phyloP scores from a whole-genome alignment of 805 yeast genomes.

The Vanderwaltozyma tropicalis region DNA sequence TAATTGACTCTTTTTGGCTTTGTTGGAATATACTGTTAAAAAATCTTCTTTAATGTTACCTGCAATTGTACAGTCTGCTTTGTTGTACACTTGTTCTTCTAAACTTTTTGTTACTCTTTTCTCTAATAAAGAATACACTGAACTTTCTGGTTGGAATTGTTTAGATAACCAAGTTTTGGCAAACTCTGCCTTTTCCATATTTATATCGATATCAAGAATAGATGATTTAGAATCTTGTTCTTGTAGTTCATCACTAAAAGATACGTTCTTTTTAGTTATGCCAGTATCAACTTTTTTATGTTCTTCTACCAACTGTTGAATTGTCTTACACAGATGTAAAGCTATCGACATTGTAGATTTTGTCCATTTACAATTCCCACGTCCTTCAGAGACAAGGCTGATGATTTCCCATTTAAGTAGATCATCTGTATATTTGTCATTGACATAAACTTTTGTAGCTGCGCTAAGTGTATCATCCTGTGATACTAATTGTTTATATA shows the following conservation, averaged over 20 bases:
- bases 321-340: constrained; percentile 35
- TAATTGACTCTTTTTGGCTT: constrained; percentile 5
- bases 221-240: too few relatives aligned
- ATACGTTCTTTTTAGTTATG: too few relatives aligned
- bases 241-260: too few relatives aligned
- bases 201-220: too few relatives aligned
- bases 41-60: constrained; percentile 3
- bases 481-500: constrained; percentile 58
- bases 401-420: constrained; percentile 58
- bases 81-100: constrained; percentile 26
- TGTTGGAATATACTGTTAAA: not conserved
- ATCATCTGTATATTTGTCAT: constrained; percentile 31
- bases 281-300: constrained; percentile 3
- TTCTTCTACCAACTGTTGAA: constrained; percentile 22
- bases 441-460: constrained; percentile 28
- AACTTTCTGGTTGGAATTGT: constrained; percentile 72
- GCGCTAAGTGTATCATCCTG: constrained; percentile 23
- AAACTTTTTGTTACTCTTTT: constrained; percentile 44
- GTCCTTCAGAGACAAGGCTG: constrained; percentile 73
- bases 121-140: constrained; percentile 65
- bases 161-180: constrained; percentile 40
- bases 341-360: constrained; percentile 67
- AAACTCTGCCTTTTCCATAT: constrained; percentile 30
- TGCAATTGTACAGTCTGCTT: constrained; percentile 13
- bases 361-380: constrained; percentile 85